Conservation (phyloP, 371 early-diverging fungal species). For the Mucor mucedo region DNA sequence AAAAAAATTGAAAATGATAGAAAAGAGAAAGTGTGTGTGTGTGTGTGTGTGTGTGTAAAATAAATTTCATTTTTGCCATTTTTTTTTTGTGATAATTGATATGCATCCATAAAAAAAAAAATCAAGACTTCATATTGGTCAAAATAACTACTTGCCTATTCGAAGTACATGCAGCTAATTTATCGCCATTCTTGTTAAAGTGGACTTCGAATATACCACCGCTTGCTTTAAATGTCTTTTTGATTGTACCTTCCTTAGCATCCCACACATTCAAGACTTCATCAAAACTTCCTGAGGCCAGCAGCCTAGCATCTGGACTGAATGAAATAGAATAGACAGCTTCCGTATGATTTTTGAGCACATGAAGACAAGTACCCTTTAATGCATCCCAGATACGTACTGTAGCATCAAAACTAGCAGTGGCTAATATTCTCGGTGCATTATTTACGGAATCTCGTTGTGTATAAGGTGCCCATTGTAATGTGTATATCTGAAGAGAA, state of each 20-base stretch:
- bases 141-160: slow-evolving; percentile 50
- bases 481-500: slow-evolving; percentile 76
- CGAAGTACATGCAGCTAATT: slow-evolving; percentile 58
- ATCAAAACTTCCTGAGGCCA: slow-evolving; percentile 92
- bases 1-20: slow-evolving; percentile 3
- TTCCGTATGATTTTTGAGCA: slow-evolving; percentile 75
- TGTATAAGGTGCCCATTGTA: slow-evolving; percentile 66
- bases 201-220: slow-evolving; percentile 82
- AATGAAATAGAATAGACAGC: slow-evolving; percentile 89
- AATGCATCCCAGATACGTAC: slow-evolving; percentile 91
- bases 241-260: slow-evolving; percentile 70
- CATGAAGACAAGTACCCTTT: slow-evolving; percentile 73
- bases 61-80: background rate
- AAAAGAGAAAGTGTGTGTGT: background rate
- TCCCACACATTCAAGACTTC: slow-evolving; percentile 81
- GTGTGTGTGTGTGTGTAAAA: background rate
- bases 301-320: slow-evolving; percentile 78
- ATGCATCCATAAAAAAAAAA: too few relatives aligned
- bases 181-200: slow-evolving; percentile 69
- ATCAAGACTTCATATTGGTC: slow-evolving; percentile 17
- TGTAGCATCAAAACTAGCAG: slow-evolving; percentile 90
- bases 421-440: slow-evolving; percentile 64
- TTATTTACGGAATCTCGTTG: slow-evolving; percentile 10
- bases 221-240: slow-evolving; percentile 70
- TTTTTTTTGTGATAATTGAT: background rate